Percentiles rank a stretch among this genome's conserved stretches.
phyloP scores from a whole-genome alignment of 2,329 filamentous ascomycete genomes.

The Onygenales sp. region DNA sequence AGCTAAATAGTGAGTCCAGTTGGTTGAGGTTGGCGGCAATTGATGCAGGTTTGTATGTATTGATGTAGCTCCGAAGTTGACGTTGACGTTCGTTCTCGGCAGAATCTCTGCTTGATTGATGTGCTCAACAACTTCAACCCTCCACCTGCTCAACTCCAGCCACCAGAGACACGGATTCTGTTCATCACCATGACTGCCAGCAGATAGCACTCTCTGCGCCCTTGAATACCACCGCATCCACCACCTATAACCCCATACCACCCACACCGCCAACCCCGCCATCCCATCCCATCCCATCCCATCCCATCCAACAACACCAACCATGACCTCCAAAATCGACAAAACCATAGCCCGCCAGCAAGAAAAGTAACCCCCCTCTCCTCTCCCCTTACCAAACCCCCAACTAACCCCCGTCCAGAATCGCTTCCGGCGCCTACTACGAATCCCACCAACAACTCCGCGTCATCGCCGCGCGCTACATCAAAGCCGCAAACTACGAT shows the following conservation, averaged over 20 bases:
- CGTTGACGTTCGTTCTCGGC: too few relatives aligned
- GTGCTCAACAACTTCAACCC: too few relatives aligned
- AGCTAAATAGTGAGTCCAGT: too few relatives aligned
- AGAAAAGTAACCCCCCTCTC: slow-evolving; percentile 48
- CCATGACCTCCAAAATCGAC: slow-evolving; percentile 45
- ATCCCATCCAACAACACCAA: neutral
- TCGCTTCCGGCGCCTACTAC: slow-evolving; percentile 86
- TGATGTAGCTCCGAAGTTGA: too few relatives aligned
- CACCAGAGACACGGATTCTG: too few relatives aligned
- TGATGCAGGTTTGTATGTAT: too few relatives aligned
- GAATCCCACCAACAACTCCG: slow-evolving; percentile 98
- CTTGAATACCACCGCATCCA: neutral
- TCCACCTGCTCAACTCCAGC: too few relatives aligned
- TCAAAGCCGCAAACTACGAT: slow-evolving; percentile 75
- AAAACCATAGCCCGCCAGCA: slow-evolving; percentile 69
- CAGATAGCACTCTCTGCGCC: neutral
- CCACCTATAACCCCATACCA: neutral
- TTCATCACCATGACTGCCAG: too few relatives aligned
- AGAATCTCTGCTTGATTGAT: too few relatives aligned
- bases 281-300: neutral
- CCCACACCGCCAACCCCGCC: neutral
- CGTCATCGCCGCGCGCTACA: slow-evolving; percentile 86
- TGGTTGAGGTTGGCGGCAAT: too few relatives aligned
- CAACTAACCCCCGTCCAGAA: slow-evolving; percentile 42
- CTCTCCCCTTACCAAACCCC: neutral